Evolutionary conservation across 768 basidiomycete genomes (phyloP).

Genomic region (Gloeopeniophorella convolvens): DNA sequence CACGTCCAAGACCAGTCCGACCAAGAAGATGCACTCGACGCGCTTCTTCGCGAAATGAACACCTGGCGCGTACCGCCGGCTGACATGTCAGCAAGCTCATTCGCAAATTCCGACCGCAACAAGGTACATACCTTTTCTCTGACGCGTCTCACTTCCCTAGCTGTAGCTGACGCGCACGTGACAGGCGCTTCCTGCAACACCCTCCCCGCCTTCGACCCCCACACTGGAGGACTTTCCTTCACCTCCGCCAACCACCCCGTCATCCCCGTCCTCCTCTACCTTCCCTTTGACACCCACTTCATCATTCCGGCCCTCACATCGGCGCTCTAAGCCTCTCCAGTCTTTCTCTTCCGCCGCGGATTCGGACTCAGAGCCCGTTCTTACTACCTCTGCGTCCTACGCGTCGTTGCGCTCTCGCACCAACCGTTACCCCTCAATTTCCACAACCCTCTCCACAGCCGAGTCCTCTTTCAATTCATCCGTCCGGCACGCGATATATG

Average conservation of each 20-base stretch:
- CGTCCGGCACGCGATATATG: slow-evolving; percentile 14
- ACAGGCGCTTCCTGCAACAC: slow-evolving; percentile 14
- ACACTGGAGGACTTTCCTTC: slow-evolving; percentile 13
- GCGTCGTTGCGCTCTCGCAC: slow-evolving; percentile 19
- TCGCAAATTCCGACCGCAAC: slow-evolving; percentile 14
- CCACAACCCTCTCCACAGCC: slow-evolving; percentile 19
- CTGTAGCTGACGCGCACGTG: neutral
- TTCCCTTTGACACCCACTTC: slow-evolving; percentile 16
- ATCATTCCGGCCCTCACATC: slow-evolving; percentile 15
- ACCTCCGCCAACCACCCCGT: slow-evolving; percentile 9
- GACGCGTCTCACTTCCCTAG: neutral
- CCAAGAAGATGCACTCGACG: slow-evolving; percentile 31
- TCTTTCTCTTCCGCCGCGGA: neutral
- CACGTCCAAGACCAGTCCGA: slow-evolving; percentile 27
- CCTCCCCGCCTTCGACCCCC: slow-evolving; percentile 10
- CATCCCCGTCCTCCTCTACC: slow-evolving; percentile 16
- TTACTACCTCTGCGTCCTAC: slow-evolving; percentile 20
- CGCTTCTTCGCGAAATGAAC: slow-evolving; percentile 33
- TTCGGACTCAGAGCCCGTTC: slow-evolving; percentile 14
- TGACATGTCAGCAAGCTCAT: neutral
- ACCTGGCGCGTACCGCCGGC: slow-evolving; percentile 15
- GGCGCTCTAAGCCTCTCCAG: slow-evolving; percentile 16
- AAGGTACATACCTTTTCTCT: slow-evolving; percentile 16
- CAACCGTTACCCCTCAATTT: slow-evolving; percentile 21
- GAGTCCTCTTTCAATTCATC: slow-evolving; percentile 8